Conservation (phyloP, 192 early-diverging fungal species). For the Gamsiella multidivaricata region DNA sequence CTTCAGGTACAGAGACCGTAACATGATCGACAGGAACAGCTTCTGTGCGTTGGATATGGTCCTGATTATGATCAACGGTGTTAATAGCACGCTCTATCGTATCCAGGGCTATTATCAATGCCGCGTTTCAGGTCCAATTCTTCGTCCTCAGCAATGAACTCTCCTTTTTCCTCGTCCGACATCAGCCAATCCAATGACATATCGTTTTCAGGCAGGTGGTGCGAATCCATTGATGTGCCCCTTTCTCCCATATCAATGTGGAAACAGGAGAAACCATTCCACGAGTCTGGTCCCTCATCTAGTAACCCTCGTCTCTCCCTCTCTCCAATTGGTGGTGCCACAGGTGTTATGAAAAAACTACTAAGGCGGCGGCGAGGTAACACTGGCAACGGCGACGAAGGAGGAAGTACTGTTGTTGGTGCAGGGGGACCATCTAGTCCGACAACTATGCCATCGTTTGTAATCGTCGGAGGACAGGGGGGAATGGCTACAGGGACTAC, state of each 20-base stretch:
- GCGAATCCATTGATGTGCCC: slow-evolving; percentile 15
- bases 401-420: background rate
- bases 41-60: no score
- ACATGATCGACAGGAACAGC: no score
- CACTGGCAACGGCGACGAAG: slow-evolving; percentile 6
- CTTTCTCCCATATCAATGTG: background rate
- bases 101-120: background rate
- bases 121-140: slow-evolving; percentile 37
- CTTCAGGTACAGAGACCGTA: no score
- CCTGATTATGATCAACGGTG: slow-evolving; percentile 4
- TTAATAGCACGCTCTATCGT: background rate
- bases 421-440: background rate
- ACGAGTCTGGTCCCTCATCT: background rate
- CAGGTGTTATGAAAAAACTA: slow-evolving; percentile 42
- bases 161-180: slow-evolving; percentile 14
- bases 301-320: slow-evolving; percentile 19
- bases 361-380: slow-evolving; percentile 21
- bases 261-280: background rate
- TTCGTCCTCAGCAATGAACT: slow-evolving; percentile 12
- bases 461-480: slow-evolving; percentile 29
- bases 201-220: background rate
- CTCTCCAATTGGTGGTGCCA: slow-evolving; percentile 24
- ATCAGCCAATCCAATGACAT: background rate
- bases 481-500: slow-evolving; percentile 18
- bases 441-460: slow-evolving; percentile 11